Conservation (phyloP, 352 stramenopile genomes). For the Albugo candida region DNA sequence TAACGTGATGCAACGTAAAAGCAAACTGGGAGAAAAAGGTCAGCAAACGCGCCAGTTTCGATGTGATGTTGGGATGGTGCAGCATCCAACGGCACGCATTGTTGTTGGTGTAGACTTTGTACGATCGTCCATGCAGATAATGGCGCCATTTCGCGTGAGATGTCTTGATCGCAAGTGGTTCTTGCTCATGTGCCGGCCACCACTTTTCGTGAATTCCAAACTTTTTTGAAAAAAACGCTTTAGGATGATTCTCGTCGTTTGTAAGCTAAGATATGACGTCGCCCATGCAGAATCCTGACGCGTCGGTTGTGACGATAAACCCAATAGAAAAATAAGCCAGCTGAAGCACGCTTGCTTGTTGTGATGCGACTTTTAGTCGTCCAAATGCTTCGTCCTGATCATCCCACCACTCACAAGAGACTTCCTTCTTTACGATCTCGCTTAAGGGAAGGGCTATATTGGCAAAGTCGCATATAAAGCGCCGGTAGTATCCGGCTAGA, state of each 20-base stretch:
- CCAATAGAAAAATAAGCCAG: slow-evolving; percentile 4
- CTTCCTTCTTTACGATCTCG: too few species aligned
- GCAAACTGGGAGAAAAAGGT: slow-evolving; percentile 7
- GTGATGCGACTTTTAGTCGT: too few species aligned
- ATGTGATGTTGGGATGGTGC: slow-evolving; percentile 1
- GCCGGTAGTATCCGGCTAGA: slow-evolving; percentile 3
- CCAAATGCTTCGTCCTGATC: too few species aligned
- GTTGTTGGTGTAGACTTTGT: slow-evolving; percentile 2
- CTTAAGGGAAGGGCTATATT: too few species aligned
- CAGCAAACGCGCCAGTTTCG: slow-evolving; percentile 6
- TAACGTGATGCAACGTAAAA: slow-evolving; percentile 7
- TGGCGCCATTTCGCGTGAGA: slow-evolving; percentile 3
- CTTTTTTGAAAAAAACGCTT: background rate
- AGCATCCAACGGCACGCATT: slow-evolving; percentile 7
- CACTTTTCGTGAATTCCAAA: slow-evolving; percentile 1
- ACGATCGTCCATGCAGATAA: slow-evolving; percentile 2
- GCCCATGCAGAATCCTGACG: slow-evolving; percentile 1
- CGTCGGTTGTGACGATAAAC: slow-evolving; percentile 5
- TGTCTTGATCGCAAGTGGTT: background rate
- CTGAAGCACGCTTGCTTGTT: background rate
- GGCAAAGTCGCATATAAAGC: too few species aligned
- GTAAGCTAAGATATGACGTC: background rate
- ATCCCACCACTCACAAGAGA: too few species aligned
- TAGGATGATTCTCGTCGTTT: background rate
- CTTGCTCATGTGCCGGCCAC: background rate